Base-by-base conservation (phyloP, 805 yeast species). In the Wickerhamomyces tratensis region DNA sequence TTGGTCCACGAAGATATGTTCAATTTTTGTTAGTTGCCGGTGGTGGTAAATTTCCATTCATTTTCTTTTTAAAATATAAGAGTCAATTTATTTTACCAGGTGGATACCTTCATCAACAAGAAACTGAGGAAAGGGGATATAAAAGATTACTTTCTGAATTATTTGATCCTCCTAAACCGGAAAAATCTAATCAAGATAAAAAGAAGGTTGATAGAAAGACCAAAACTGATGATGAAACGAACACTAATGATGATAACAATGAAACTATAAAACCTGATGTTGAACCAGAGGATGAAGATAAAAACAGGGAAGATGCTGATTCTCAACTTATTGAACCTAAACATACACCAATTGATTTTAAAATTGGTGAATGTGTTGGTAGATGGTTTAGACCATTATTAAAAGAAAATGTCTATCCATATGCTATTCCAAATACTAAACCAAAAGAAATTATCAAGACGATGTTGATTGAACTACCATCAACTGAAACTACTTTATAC, bases 351-450 rank as follows among this genome's bases (percentile, higher is more conserved):
- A 35, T 34, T 8, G 46, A 43, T 14, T 43, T 48, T 30, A 29
- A 41, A 25, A 43, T 44, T 34, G 38, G 33, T n/a, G 42, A 41
- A 5, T 30, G 42, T 8, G 10, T 45, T 3, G 45, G 37, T 4
- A 44, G 40, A 33, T 49, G 51, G 54, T 47, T 39, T 33, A 49
- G 51, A 43, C 52, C 49, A n/a, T 48, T 49, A 7, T 14, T 20
- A 5, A 46, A 41, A n/a, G 43, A 36, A 5, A 39, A 41, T 9
- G 45, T 44, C 1, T 49, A 50, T 29, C 51, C 54, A 11, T 49
- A 50, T 37, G 41, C 41, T 36, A 39, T 48, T 5, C 41, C 14
- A 11, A 41, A 44, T 34, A 33, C 43, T 7, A 40, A 29, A 4
- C 39, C 37, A 30, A 47, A 44, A 35, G 54, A 49, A 33, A 30